Conservation (phyloP, 768 basidiomycete species). For the Naematelia encephala region DNA sequence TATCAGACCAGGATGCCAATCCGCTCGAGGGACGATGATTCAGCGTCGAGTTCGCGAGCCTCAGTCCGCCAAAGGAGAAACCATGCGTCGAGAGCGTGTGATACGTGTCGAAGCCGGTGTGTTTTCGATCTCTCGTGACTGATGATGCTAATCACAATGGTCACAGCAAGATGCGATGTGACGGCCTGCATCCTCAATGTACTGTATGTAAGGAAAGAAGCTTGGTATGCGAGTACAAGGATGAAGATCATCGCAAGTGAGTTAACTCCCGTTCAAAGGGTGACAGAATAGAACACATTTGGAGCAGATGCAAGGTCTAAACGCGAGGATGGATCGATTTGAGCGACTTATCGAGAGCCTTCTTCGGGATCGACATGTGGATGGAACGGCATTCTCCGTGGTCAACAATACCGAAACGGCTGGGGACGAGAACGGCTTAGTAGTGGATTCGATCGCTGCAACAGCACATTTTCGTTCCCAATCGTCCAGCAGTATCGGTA, state of each 20-base stretch:
- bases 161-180: conserved; percentile 23
- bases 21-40: no score
- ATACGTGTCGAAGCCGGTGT: conserved; percentile 20
- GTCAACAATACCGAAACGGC: no score
- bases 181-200: conserved; percentile 16
- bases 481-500: background rate
- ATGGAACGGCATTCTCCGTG: no score
- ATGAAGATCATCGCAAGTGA: conserved; percentile 24
- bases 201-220: conserved; percentile 13
- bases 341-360: conserved; percentile 17
- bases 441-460: background rate
- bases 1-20: no score
- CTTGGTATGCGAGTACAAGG: conserved; percentile 19
- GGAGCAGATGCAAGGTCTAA: conserved; percentile 22
- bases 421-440: background rate
- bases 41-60: no score
- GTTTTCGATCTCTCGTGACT: background rate
- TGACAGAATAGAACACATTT: conserved; percentile 11
- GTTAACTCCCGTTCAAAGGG: background rate
- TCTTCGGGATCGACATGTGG: background rate
- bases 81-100: conserved; percentile 22
- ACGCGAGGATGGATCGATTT: conserved; percentile 22
- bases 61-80: no score
- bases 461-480: conserved; percentile 1
- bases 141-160: background rate